Evolutionary conservation across 495 filamentous ascomycete species (phyloP).

Genomic region (Haplographium delicatum): DNA sequence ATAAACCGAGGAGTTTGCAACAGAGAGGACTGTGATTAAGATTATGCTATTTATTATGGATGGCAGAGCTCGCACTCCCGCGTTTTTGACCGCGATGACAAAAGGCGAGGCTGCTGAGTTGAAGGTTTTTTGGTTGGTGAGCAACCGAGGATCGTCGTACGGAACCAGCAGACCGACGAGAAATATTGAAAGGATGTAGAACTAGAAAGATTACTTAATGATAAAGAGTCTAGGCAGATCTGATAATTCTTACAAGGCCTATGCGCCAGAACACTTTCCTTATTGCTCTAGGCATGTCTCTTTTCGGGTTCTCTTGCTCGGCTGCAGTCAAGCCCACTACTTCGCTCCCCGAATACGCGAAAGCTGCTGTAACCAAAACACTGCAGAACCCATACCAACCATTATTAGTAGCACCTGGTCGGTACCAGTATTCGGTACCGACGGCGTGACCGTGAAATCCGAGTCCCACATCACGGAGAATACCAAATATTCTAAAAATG

Average conservation of each 20-base stretch:
- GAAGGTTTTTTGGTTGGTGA: conserved; percentile 30
- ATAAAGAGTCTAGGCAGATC: background rate
- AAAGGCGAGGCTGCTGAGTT: conserved; percentile 62
- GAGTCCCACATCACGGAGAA: background rate
- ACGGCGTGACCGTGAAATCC: background rate
- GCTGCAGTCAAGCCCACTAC: conserved; percentile 85
- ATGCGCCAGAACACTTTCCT: conserved; percentile 97
- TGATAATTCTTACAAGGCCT: conserved; percentile 39
- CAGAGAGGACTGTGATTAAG: conserved; percentile 56
- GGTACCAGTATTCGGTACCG: background rate
- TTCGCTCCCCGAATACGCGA: conserved; percentile 88
- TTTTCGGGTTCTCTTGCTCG: conserved; percentile 80
- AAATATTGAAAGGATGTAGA: conserved; percentile 69
- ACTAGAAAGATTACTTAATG: conserved; percentile 37
- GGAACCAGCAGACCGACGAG: conserved; percentile 64
- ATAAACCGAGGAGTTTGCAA: conserved; percentile 52
- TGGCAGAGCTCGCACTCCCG: conserved; percentile 59
- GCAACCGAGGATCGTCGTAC: conserved; percentile 46
- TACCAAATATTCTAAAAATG: background rate
- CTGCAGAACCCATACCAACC: background rate
- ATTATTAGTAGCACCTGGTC: background rate
- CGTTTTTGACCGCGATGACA: conserved; percentile 54
- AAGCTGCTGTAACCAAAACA: conserved; percentile 27
- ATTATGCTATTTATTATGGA: conserved; percentile 71
- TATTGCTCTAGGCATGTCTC: conserved; percentile 76